Percentiles rank a stretch among this genome's conserved stretches.
Evolutionary conservation across 495 filamentous ascomycete genomes (phyloP).

Genomic region (Penicillium odoratum): DNA sequence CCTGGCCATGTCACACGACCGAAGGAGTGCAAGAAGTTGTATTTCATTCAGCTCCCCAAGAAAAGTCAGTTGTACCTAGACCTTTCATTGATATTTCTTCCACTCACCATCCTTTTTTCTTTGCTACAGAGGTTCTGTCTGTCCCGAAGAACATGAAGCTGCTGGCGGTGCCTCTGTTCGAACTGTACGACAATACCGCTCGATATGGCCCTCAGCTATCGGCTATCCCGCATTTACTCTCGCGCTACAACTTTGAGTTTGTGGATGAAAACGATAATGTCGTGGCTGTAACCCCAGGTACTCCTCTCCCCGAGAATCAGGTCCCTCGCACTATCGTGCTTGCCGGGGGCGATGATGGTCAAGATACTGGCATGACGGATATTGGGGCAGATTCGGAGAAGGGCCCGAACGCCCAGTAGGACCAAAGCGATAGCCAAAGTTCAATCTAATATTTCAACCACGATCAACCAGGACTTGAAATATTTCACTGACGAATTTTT

Average conservation of each 20-base stretch:
- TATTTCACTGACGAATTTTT: background rate
- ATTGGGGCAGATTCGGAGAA: constrained; percentile 20
- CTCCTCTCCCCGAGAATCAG: constrained; percentile 43
- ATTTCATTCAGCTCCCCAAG: constrained; percentile 90
- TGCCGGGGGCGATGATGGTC: constrained; percentile 59
- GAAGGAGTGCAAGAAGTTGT: constrained; percentile 99
- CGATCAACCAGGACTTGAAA: background rate
- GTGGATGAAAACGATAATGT: constrained; percentile 93
- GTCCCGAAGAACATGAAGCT: constrained; percentile 99
- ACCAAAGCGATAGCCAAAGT: background rate
- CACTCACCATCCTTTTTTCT: background rate
- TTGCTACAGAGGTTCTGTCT: constrained; percentile 76
- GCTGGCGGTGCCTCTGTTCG: constrained; percentile 92
- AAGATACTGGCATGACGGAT: constrained; percentile 47
- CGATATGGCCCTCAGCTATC: constrained; percentile 94
- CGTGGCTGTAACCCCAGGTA: constrained; percentile 80
- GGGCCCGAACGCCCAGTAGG: constrained; percentile 18
- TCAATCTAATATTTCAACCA: constrained; percentile 10
- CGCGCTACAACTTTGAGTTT: constrained; percentile 95
- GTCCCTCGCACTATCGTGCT: constrained; percentile 68
- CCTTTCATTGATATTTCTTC: background rate
- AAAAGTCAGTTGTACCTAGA: constrained; percentile 63
- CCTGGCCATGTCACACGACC: constrained; percentile 93
- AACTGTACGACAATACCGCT: constrained; percentile 95
- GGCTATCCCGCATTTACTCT: constrained; percentile 91